A percentile compares a stretch with the other conserved stretches of the same genome.
Conservation (phyloP, 306 rosid genomes). For the Lagenaria siceraria region DNA sequence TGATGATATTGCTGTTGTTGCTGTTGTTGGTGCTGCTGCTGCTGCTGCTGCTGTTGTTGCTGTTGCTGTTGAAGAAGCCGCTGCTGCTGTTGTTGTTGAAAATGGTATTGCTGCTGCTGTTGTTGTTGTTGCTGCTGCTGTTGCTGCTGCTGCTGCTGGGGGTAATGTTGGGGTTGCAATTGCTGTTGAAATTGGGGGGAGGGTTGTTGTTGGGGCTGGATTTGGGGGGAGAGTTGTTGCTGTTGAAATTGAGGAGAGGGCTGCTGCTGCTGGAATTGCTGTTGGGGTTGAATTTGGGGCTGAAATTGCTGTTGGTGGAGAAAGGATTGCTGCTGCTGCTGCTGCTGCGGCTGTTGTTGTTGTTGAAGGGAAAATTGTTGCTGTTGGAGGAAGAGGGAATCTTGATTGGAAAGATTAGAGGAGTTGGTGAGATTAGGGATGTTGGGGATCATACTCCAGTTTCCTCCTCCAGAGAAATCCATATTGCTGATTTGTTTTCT, state of each 20-base stretch:
- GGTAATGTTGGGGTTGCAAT: slow-evolving; percentile 28
- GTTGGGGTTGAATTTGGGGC: slow-evolving; percentile 15
- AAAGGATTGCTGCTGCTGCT: slow-evolving; percentile 15
- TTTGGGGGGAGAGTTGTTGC: slow-evolving; percentile 11
- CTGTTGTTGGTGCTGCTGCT: too few relatives aligned
- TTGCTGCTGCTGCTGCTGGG: slow-evolving; percentile 22
- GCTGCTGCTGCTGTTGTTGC: slow-evolving; percentile 16
- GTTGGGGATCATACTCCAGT: slow-evolving; percentile 67
- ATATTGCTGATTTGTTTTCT: slow-evolving; percentile 9
- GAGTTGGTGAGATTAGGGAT: slow-evolving; percentile 42
- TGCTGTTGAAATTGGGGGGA: slow-evolving; percentile 17
- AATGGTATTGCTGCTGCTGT: slow-evolving; percentile 22
- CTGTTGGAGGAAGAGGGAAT: slow-evolving; percentile 47
- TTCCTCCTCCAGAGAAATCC: slow-evolving; percentile 65
- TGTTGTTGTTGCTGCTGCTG: slow-evolving; percentile 20
- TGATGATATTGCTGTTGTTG: slow-evolving; percentile 36
- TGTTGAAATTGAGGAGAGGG: slow-evolving; percentile 26
- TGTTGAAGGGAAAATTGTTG: slow-evolving; percentile 34
- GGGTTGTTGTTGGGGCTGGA: slow-evolving; percentile 21
- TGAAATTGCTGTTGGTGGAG: slow-evolving; percentile 17
- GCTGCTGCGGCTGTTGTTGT: slow-evolving; percentile 20
- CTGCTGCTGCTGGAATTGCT: slow-evolving; percentile 33
- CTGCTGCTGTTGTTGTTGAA: slow-evolving; percentile 2
- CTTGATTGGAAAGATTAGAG: slow-evolving; percentile 56
- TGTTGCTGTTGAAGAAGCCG: background rate